Base-by-base conservation (phyloP, 2,329 filamentous ascomycete genomes). In the Fusarium coicis region DNA sequence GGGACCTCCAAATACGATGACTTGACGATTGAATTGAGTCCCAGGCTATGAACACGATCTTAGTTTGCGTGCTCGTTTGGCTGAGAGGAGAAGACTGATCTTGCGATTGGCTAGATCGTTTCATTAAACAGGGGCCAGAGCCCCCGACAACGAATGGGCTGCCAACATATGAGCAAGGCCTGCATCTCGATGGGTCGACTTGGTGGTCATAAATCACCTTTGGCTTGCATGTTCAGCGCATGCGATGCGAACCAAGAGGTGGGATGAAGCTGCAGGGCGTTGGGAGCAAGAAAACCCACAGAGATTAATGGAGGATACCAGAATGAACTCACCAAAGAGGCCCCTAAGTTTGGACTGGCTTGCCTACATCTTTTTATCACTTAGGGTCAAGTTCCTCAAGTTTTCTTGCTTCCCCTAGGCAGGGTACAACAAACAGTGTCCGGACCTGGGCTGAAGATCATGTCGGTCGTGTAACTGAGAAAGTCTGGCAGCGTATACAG, bases 151-250 rank as follows among this genome's bases (percentile, higher is more conserved):
- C 73, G 73, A 77, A 77, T 74, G 58, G 61, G 63, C 70, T 63
- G 34, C 62, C 69, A 67, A 74, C 74, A 77, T 76, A 77, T 72
- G 63, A 74, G 56, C 60, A 65, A 54, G 61, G 52, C 58, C 61
- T 65, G 67, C 67, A 74, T 69, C 71, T 66, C 40, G 74, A 75
- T 75, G 72, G 65, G 65, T 63, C 66, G 44, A 47, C 49, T 68
- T 66, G 54, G 61, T 66, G 55, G 66, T 64, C 64, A 58, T 50
- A 55, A 62, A 61, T 67, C 59, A 54, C 43, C 15, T 70, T 66
- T 58, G 59, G 54, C 56, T 42, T 74, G 63, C 72, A 66, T 74
- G 40, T 66, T 73, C 54, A 68, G 54, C 55, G 66, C 47, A 60
- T 66, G 71, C 50, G 62, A 52, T 68, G 59, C 57, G 43, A 43